Conservation (phyloP, 1,139 yeast genomes). For the Suhomyces guaymorum region DNA sequence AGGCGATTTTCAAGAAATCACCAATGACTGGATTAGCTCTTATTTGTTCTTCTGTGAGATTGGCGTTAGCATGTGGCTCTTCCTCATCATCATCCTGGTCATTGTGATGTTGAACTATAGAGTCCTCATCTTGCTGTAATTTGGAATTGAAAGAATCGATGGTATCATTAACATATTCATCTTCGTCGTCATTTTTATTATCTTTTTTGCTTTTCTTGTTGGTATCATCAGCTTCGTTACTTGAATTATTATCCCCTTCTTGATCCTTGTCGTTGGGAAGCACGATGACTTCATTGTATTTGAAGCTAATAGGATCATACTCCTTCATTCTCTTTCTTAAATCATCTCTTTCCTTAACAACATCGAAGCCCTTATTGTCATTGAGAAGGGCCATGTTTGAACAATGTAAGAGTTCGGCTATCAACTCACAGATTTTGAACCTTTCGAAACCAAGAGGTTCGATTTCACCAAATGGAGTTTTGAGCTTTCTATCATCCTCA, state of each 20-base stretch:
- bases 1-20: constrained; percentile 80
- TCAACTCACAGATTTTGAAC: constrained; percentile 89
- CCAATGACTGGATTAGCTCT: constrained; percentile 83
- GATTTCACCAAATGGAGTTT: constrained; percentile 57
- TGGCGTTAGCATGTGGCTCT: constrained; percentile 54
- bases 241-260: constrained; percentile 17
- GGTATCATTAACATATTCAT: constrained; percentile 41
- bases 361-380: constrained; percentile 78
- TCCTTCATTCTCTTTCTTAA: constrained; percentile 56
- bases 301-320: constrained; percentile 49
- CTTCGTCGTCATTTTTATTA: constrained; percentile 17
- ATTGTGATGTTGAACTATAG: constrained; percentile 26
- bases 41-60: constrained; percentile 56
- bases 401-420: constrained; percentile 94
- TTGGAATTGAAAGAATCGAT: constrained; percentile 50
- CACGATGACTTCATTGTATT: constrained; percentile 48
- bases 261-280: constrained; percentile 29
- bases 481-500: constrained; percentile 33
- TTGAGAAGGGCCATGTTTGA: constrained; percentile 94
- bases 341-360: constrained; percentile 73
- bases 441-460: constrained; percentile 96
- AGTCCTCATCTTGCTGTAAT: constrained; percentile 27
- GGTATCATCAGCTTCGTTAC: constrained; percentile 9
- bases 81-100: constrained; percentile 37
- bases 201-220: constrained; percentile 10